Evolutionary conservation across 257 asterid species (phyloP), one percentile per base, ranked within the genome.

Genomic region (Solanum dulcamara): DNA sequence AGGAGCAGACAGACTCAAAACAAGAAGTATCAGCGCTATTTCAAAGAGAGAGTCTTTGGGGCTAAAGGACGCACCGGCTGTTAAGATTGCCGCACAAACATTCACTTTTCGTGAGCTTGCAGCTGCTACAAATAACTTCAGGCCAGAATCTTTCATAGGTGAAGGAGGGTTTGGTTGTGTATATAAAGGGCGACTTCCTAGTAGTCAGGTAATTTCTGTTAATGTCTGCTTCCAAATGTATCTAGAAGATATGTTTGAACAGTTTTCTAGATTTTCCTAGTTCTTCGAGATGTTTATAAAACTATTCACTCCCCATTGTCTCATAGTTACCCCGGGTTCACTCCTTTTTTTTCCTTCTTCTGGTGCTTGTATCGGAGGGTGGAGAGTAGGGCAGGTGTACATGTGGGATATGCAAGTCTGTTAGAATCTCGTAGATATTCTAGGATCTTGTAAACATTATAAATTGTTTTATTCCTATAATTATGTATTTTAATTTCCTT

Each of bases 151-250:
- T 86, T 94, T 95, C 89, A 75, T 96, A 85, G 99, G 99, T 13
- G 99, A 96, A 86, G 99, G 99, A 79, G 99, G 99, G 26, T 95
- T 96, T 42, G 99, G 98, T 42, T 92, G 97, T 68, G 99, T 95
- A 15, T 94, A 95, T 90, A 95, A 88, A 88, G 99, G 99, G 70
- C 88, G 80, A 86, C 97, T 95, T 71, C 85, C 91, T 1, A 92
- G 85, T 84, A 96, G 98, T 33, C 99, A 94, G 98, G 99, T 95
- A 90, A 83, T 81, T 82, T 32, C n/a, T 14, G 1, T 13, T 46
- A 46, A 26, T 8, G 26, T 48, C 1, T 79, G 10, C 24, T 53
- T 20, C 59, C 59, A 51, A 2, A 15, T 51, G n/a, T 51, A 51
- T 24, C 62, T 20, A 53, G 62, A 53, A 53, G 11, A 53, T 53